phyloP scores from a whole-genome alignment of 108 stramenopile genomes.

The Aureococcus anophagefferens region DNA sequence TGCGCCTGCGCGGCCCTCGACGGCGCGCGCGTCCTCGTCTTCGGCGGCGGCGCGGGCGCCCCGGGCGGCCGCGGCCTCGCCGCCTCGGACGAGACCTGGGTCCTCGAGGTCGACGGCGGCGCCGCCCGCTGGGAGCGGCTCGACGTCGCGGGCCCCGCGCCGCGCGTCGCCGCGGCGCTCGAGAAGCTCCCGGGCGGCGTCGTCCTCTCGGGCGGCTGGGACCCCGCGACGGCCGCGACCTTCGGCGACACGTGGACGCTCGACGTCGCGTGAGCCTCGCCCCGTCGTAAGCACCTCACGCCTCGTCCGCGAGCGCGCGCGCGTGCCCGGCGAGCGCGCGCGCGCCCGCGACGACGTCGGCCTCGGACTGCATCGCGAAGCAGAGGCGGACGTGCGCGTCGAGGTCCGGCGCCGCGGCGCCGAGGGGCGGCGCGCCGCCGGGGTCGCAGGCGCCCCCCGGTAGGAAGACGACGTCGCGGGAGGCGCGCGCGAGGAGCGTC shows the following conservation, averaged over 20 bases:
- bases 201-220: conserved; percentile 16
- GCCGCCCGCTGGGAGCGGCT: conserved; percentile 1
- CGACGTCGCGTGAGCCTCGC: no score
- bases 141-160: no score
- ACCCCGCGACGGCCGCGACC: conserved; percentile 14
- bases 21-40: conserved; percentile 8
- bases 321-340: no score
- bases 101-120: conserved; percentile 9
- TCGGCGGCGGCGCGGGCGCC: conserved; percentile 14
- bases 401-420: no score
- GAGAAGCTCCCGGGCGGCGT: neutral
- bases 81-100: conserved; percentile 13
- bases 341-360: no score
- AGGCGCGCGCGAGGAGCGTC: neutral
- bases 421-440: no score
- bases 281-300: no score
- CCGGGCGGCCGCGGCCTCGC: conserved; percentile 9
- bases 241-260: conserved; percentile 18
- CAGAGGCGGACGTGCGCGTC: no score
- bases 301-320: no score
- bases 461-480: neutral
- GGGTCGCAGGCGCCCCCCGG: neutral
- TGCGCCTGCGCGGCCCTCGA: neutral
- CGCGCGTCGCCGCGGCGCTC: neutral
- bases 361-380: no score